Evolutionary conservation across 371 early-diverging fungal genomes (phyloP).

Genomic region (Chytridiales sp.): DNA sequence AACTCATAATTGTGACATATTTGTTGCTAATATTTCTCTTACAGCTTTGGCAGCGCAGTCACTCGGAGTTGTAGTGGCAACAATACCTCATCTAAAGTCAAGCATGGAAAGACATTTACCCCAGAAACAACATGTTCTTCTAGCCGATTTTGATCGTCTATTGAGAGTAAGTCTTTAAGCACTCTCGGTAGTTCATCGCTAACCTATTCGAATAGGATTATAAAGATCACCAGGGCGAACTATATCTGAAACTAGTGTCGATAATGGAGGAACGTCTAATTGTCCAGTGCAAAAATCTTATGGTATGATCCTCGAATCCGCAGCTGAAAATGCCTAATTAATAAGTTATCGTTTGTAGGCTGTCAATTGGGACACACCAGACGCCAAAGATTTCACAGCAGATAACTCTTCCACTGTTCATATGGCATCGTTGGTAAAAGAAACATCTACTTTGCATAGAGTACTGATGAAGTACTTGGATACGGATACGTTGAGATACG

Average conservation of each 20-base stretch:
- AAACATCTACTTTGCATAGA: constrained; percentile 85
- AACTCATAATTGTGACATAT: neutral
- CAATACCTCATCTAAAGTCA: constrained; percentile 79
- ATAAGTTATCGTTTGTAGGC: constrained; percentile 21
- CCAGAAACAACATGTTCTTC: constrained; percentile 68
- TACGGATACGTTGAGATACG: constrained; percentile 50
- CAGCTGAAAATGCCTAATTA: neutral
- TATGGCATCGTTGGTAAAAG: constrained; percentile 87
- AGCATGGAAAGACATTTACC: constrained; percentile 68
- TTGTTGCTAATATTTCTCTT: neutral
- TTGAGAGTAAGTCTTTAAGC: constrained; percentile 40
- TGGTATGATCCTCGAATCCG: constrained; percentile 32
- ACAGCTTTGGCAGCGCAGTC: constrained; percentile 88
- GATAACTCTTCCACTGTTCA: constrained; percentile 39
- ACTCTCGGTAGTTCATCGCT: constrained; percentile 1
- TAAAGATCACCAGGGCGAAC: constrained; percentile 80
- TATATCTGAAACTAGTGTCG: constrained; percentile 81
- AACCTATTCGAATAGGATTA: constrained; percentile 59
- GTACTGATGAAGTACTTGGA: constrained; percentile 81
- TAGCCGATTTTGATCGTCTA: constrained; percentile 85
- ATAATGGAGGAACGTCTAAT: constrained; percentile 89
- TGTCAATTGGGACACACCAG: constrained; percentile 73
- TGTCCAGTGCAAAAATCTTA: constrained; percentile 69
- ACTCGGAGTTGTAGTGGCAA: constrained; percentile 74
- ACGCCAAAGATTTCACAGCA: constrained; percentile 36